Evolutionary conservation across 164 flowering plant genomes (phyloP), one percentile per base, ranked within the genome.

Genomic region (Annona squamosa): DNA sequence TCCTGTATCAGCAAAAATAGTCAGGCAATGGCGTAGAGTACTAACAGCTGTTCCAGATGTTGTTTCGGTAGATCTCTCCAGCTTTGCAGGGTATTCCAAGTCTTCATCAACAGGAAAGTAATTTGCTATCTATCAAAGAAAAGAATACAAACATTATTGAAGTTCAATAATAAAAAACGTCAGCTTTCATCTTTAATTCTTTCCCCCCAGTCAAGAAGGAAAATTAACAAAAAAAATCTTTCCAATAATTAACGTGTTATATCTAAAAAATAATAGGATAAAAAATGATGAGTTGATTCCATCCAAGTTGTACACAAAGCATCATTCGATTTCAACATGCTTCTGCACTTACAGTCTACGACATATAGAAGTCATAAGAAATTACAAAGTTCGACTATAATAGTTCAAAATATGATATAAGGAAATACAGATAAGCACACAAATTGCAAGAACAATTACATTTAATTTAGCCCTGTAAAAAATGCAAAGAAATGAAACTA

Each of bases 11-110:
- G 68, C 41, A 67, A 4, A 64, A 16, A 71, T 46, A 61, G 45
- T 44, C 46, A 17, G 3, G 62, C 13, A 6, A n/a, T 19, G 13
- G 73, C 37, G 48, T 42, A 5, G 26, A 72, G 79, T 83, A 91
- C 99, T 84, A 79, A 77, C 78, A 80, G 83, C 77, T 77, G 78
- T 74, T 80, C 81, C 91, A 13, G 90, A 81, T 70, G 71, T 75
- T 4, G 65, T 71, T 79, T 83, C 88, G 68, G 86, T 80, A 80
- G 86, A 80, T 77, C 68, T 85, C 85, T 90, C 92, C 82, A 96
- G 83, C 86, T 96, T 96, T 75, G 87, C 85, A 79, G 99, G 99
- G 79, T 96, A 96, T 75, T 96, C 87, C 80, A 96, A 76, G 80
- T 93, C 98, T 76, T 91, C 98, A 79, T 90, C 88, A 41, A 83